Evolutionary conservation across 441 rosid genomes (phyloP), one percentile per base, ranked within the genome.

Genomic region (Pelargonium australe): DNA sequence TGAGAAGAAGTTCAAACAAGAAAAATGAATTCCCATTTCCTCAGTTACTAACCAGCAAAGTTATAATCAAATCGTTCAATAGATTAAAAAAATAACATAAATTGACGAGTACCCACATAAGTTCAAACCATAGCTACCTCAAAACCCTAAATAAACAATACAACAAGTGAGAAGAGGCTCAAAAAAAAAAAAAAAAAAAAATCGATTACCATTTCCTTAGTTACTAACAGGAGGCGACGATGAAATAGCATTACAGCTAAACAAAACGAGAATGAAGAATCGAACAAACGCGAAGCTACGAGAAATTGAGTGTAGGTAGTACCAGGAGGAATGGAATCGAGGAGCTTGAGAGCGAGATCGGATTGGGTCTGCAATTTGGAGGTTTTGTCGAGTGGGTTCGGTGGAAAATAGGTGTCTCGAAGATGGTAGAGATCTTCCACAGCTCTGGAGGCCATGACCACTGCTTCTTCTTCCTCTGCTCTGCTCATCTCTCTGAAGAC

Each of bases 311-410:
- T 19, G 20, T 19, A 57, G 14, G n/a, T 31, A 51, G 16, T 72
- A 86, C 95, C 95, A 10, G 66, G 78, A 78, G 91, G 84, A 68
- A 88, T 77, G 71, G 88, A 85, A 77, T 86, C 89, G 75, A 86
- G 88, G 49, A 86, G 75, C 13, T 70, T 68, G 81, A 86, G 85
- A 73, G 85, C 80, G 69, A 79, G 79, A 78, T 80, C 85, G 37
- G 91, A 88, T 55, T 83, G 74, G 13, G 69, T 58, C 55, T 71
- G 83, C 79, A 88, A 68, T 77, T 66, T 75, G 72, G 86, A 70
- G 78, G 70, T 66, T 71, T 82, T 88, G 62, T 88, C 88, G 31
- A 71, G 76, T 5, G 88, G 86, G 72, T 82, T 76, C 40, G 16
- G 62, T 1, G 91, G 85, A 81, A 85, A 88, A 79, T 81, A 85